A percentile compares a stretch with the other conserved stretches of the same genome.
Conservation (phyloP, 257 asterid genomes). For the Scutellaria minor region DNA sequence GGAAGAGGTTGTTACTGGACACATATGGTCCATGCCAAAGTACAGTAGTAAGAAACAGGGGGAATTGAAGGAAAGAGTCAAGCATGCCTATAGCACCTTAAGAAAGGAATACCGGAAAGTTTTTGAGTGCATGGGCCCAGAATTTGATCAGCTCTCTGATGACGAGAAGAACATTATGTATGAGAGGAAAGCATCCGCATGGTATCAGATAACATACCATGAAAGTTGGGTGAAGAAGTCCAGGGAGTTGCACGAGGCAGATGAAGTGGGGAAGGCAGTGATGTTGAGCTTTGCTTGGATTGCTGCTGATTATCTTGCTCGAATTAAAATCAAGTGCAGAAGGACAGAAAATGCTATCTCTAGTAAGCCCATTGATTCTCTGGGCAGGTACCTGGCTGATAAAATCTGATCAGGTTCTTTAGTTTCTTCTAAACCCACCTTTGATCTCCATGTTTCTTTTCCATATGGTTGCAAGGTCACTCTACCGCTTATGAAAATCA, state of each 20-base stretch:
- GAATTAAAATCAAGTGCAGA: constrained; percentile 65
- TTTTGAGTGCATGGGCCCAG: constrained; percentile 64
- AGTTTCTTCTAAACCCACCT: background rate
- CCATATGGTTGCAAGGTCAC: constrained; percentile 40
- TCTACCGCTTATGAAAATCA: constrained; percentile 40
- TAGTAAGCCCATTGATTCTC: constrained; percentile 64
- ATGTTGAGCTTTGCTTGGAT: constrained; percentile 95
- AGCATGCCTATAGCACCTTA: constrained; percentile 67
- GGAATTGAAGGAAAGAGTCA: constrained; percentile 84
- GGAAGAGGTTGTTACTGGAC: constrained; percentile 88
- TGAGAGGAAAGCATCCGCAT: constrained; percentile 89
- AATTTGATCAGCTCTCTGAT: constrained; percentile 55
- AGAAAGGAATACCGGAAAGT: constrained; percentile 77
- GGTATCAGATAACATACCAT: constrained; percentile 87
- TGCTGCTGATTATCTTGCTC: constrained; percentile 88
- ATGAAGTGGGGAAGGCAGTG: constrained; percentile 50
- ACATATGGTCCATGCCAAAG: constrained; percentile 92
- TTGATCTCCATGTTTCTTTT: background rate
- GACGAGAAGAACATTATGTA: constrained; percentile 59
- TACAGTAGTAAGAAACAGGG: constrained; percentile 66
- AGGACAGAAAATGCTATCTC: constrained; percentile 46
- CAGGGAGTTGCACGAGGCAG: constrained; percentile 46
- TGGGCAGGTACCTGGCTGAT: constrained; percentile 75
- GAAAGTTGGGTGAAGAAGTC: constrained; percentile 61
- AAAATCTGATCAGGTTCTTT: constrained; percentile 51